These are phyloP conservation scores for Eucalyptus paniculata DNA, from an alignment of 345 rosid genomes.

Conservation along the genomic window DNA sequence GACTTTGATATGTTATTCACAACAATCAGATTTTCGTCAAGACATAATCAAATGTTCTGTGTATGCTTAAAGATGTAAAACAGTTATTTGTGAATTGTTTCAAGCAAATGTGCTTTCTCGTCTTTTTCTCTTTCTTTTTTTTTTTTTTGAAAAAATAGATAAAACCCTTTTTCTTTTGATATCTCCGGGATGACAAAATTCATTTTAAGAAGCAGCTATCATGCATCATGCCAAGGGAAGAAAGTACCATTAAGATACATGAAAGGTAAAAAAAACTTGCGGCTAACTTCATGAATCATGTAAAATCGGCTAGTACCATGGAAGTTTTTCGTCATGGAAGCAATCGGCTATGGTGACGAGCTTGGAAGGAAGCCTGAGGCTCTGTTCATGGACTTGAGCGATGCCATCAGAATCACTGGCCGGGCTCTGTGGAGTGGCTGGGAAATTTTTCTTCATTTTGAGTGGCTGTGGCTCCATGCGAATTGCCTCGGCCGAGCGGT, in stretches of 20 bases:
- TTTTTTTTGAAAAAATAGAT: no score
- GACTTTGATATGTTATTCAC: no score
- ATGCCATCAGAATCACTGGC: constrained; percentile 12
- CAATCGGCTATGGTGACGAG: constrained; percentile 21
- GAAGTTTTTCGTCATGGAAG: constrained; percentile 38
- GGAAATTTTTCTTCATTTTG: constrained; percentile 12
- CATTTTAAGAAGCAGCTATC: constrained; percentile 27
- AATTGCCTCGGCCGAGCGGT: neutral
- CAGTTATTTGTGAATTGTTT: no score
- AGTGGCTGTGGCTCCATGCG: neutral
- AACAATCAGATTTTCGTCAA: no score
- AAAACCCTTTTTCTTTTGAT: no score
- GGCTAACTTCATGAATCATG: neutral
- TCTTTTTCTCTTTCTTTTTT: no score
- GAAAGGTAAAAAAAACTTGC: neutral
- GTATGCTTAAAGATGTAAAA: no score
- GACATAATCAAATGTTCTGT: no score
- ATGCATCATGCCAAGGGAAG: constrained; percentile 21
- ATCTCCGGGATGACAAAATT: no score
- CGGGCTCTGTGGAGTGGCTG: constrained; percentile 9
- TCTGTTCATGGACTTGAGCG: constrained; percentile 17
- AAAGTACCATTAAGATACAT: neutral
- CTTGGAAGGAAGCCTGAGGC: constrained; percentile 37
- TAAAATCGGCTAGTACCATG: constrained; percentile 24
- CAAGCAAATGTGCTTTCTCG: no score